These are phyloP conservation scores for Chaetomium fimeti DNA, from an alignment of 495 filamentous ascomycete species.

Conservation along the genomic window DNA sequence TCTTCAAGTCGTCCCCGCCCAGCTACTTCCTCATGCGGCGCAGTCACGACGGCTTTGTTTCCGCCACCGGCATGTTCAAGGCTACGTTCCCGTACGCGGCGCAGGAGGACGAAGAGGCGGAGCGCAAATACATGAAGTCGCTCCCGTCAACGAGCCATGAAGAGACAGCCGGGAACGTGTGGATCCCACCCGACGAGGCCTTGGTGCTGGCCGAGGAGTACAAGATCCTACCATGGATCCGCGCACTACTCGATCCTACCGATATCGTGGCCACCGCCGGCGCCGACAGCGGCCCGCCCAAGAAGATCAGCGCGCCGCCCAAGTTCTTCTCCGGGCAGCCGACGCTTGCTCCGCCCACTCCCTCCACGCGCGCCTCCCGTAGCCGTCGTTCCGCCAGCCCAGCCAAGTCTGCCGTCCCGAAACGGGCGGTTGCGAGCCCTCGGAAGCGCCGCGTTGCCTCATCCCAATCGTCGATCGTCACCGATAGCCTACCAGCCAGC, in stretches of 20 bases:
- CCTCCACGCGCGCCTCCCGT: slow-evolving; percentile 45
- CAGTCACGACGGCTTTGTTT: slow-evolving; percentile 90
- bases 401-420: slow-evolving; percentile 52
- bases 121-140: slow-evolving; percentile 82
- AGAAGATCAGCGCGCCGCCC: slow-evolving; percentile 69
- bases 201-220: slow-evolving; percentile 80
- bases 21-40: slow-evolving; percentile 98
- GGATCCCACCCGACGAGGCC: slow-evolving; percentile 79
- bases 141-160: slow-evolving; percentile 76
- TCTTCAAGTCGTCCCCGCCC: slow-evolving; percentile 81
- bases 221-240: slow-evolving; percentile 79
- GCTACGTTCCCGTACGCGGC: slow-evolving; percentile 94
- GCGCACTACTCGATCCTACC: slow-evolving; percentile 78
- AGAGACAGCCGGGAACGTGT: slow-evolving; percentile 94
- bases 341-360: slow-evolving; percentile 45
- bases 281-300: slow-evolving; percentile 51
- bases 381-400: slow-evolving; percentile 55
- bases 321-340: slow-evolving; percentile 51
- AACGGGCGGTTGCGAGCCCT: slow-evolving; percentile 52
- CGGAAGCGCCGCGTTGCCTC: slow-evolving; percentile 68
- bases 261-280: slow-evolving; percentile 53
- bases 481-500: slow-evolving; percentile 34
- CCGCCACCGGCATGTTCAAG: slow-evolving; percentile 99
- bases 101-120: slow-evolving; percentile 74
- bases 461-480: slow-evolving; percentile 34